A percentile compares a stretch with the other conserved stretches of the same genome.
Conservation (phyloP, 306 rosid species). For the Castanospermum australe region DNA sequence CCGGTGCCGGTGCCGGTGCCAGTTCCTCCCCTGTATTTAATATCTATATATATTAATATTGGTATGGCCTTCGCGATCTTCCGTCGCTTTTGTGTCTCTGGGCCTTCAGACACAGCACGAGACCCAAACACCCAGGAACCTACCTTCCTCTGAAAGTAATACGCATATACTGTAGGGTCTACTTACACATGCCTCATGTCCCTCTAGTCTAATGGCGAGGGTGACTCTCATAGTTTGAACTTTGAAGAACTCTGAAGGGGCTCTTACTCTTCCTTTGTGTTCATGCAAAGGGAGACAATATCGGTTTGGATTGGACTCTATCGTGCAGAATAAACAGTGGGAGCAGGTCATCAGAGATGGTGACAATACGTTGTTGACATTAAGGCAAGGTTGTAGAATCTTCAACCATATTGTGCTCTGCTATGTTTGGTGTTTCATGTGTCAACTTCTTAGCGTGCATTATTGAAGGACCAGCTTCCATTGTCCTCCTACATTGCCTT, state of each 20-base stretch:
- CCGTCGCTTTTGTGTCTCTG: background rate
- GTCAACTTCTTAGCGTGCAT: slow-evolving; percentile 12
- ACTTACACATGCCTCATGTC: background rate
- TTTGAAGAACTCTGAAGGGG: no score
- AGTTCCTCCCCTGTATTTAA: background rate
- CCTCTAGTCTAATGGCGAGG: background rate
- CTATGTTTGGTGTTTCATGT: background rate
- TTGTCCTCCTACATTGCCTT: background rate
- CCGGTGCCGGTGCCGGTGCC: no score
- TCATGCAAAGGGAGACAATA: slow-evolving; percentile 4
- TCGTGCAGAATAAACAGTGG: background rate
- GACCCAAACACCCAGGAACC: background rate
- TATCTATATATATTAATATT: background rate
- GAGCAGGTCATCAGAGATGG: background rate
- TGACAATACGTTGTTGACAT: slow-evolving; percentile 2
- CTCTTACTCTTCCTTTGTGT: background rate
- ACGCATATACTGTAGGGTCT: background rate
- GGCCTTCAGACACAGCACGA: background rate
- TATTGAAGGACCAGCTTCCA: slow-evolving; percentile 25
- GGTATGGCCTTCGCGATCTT: background rate
- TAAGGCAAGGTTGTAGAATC: background rate
- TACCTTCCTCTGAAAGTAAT: no score
- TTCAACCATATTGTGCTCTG: slow-evolving; percentile 13
- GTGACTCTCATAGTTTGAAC: background rate
- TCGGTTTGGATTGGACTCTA: slow-evolving; percentile 13